phyloP scores from a whole-genome alignment of 306 rosid genomes.

The Castanopsis chinensis region DNA sequence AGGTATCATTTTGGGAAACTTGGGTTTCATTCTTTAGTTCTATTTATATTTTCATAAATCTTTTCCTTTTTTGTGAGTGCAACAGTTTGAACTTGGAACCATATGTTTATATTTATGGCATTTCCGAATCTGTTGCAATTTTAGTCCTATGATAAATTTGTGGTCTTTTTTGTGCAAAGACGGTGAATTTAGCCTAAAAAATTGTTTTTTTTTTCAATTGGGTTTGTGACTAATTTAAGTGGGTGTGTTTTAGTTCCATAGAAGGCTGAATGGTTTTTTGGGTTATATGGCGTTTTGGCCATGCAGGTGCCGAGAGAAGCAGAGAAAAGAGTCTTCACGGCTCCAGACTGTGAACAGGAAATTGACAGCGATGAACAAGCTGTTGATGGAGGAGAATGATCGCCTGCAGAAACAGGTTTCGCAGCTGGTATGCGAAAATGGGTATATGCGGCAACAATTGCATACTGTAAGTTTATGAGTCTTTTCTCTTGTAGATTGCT shows the following conservation, averaged over 20 bases:
- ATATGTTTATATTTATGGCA: background rate
- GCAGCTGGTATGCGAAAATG: conserved; percentile 92
- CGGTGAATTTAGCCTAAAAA: background rate
- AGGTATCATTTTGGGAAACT: conserved; percentile 38
- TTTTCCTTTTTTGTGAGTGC: background rate
- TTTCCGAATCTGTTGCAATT: background rate
- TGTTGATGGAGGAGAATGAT: conserved; percentile 98
- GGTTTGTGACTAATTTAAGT: background rate
- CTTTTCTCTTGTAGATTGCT: background rate
- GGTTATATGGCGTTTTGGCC: background rate
- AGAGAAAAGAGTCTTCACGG: conserved; percentile 87
- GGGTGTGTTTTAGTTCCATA: background rate
- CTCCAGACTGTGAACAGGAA: conserved; percentile 94
- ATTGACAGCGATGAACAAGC: conserved; percentile 87
- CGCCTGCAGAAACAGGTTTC: conserved; percentile 97
- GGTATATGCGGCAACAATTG: conserved; percentile 85
- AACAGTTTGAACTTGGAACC: background rate
- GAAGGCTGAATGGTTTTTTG: background rate
- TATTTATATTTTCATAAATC: background rate
- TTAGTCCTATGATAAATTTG: background rate
- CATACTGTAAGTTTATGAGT: conserved; percentile 62
- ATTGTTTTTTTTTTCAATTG: background rate
- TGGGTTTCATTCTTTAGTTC: background rate
- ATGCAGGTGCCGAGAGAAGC: conserved; percentile 96
- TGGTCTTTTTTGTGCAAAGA: background rate